Evolutionary conservation across 495 filamentous ascomycete species (phyloP).

Genomic region (Letharia columbiana): DNA sequence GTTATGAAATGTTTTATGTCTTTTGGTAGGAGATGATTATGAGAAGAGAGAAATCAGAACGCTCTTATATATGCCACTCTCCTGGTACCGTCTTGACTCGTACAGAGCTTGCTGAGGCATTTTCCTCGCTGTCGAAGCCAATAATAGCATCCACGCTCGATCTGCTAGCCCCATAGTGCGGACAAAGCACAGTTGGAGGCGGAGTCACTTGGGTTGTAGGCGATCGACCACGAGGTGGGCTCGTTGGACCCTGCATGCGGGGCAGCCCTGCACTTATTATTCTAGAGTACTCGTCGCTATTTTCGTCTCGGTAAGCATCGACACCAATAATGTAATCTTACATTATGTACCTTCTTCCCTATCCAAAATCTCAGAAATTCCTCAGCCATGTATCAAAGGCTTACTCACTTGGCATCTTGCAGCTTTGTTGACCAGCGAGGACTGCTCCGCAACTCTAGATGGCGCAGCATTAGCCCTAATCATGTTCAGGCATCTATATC

Average conservation of each 20-base stretch:
- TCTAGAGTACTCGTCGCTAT: neutral
- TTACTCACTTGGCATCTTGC: neutral
- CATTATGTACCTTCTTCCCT: neutral
- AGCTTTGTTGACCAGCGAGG: neutral
- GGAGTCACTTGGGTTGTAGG: neutral
- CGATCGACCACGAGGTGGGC: neutral
- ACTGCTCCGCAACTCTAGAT: neutral
- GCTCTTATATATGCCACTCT: conserved; percentile 9
- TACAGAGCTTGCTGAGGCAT: neutral
- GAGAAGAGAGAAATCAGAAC: neutral
- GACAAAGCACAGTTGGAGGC: neutral
- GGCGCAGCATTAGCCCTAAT: neutral
- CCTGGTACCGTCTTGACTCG: neutral
- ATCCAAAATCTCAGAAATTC: neutral
- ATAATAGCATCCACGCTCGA: neutral
- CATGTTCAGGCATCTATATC: neutral
- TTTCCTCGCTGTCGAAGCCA: neutral
- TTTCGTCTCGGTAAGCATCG: neutral
- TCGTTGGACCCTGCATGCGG: neutral
- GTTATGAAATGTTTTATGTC: neutral
- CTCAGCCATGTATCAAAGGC: neutral
- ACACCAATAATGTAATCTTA: no score
- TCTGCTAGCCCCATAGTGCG: neutral
- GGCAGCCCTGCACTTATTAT: neutral
- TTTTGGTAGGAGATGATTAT: neutral